A percentile compares a stretch with the other conserved stretches of the same genome.
phyloP scores from a whole-genome alignment of 1,139 yeast genomes.

The Kazachstania sp. region DNA sequence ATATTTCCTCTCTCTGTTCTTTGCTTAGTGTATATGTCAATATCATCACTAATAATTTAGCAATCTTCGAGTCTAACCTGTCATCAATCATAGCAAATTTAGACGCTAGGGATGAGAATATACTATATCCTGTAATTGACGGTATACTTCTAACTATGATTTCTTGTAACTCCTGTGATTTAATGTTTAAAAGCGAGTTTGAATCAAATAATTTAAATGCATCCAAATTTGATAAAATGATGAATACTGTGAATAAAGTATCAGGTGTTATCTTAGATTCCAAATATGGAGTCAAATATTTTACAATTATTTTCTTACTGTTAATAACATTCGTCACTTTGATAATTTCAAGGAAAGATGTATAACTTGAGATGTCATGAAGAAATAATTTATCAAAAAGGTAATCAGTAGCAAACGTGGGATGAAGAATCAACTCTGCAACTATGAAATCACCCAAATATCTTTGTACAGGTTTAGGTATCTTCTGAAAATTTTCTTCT shows the following conservation, averaged over 20 bases:
- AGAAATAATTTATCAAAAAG: constrained; percentile 25
- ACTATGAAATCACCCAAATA: constrained; percentile 16
- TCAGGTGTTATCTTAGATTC: constrained; percentile 10
- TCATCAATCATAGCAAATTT: constrained; percentile 12
- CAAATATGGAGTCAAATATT: constrained; percentile 24
- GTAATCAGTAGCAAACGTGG: constrained; percentile 19
- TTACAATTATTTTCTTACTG: constrained; percentile 21
- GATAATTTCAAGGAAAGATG: constrained; percentile 6
- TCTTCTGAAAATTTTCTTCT: not conserved
- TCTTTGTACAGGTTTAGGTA: not conserved
- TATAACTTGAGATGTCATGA: constrained; percentile 10
- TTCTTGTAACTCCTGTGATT: constrained; percentile 19
- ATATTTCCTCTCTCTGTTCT: constrained; percentile 12
- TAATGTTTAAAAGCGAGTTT: constrained; percentile 12
- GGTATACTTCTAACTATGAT: constrained; percentile 16
- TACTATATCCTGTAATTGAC: constrained; percentile 9
- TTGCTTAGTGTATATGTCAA: constrained; percentile 11
- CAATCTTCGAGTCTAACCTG: constrained; percentile 13
- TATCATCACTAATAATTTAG: constrained; percentile 22
- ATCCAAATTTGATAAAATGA: constrained; percentile 17
- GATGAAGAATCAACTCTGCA: constrained; percentile 27
- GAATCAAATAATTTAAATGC: constrained; percentile 10
- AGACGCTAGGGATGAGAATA: constrained; percentile 8
- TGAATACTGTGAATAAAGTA: constrained; percentile 14
- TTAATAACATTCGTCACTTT: constrained; percentile 12